Conservation (phyloP, 176 grass and related monocot genomes). For the Thinopyrum elongatum region DNA sequence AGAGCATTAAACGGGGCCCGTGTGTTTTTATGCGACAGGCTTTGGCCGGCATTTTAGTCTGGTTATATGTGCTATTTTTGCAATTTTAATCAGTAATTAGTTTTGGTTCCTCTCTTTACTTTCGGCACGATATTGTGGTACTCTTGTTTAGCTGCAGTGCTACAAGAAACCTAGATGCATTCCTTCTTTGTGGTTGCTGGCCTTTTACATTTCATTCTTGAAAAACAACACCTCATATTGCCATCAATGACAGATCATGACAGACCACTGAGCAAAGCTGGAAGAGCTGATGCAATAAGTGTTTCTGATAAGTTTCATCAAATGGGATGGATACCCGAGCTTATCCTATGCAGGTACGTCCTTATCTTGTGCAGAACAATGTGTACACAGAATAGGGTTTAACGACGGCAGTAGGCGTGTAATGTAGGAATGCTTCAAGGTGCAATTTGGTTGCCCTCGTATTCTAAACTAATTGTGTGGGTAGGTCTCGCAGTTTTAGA, state of each 20-base stretch:
- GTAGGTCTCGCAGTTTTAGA: neutral
- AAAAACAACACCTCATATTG: neutral
- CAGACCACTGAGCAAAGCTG: constrained; percentile 71
- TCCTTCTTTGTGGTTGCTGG: neutral
- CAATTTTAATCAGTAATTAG: neutral
- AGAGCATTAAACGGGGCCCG: neutral
- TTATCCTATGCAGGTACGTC: constrained; percentile 77
- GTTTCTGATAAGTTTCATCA: constrained; percentile 76
- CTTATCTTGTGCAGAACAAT: neutral
- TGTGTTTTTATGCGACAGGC: neutral
- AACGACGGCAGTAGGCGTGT: neutral
- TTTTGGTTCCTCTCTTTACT: neutral
- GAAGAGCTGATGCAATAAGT: constrained; percentile 69
- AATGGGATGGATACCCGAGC: constrained; percentile 89
- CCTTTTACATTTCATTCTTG: neutral
- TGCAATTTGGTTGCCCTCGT: neutral
- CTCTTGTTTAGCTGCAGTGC: neutral
- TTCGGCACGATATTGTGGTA: neutral
- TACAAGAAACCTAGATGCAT: neutral
- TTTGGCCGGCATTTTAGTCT: neutral
- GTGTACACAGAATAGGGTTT: neutral
- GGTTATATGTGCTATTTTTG: neutral
- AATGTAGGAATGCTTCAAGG: constrained; percentile 1
- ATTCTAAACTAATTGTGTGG: constrained; percentile 2
- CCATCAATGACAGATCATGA: constrained; percentile 67